Conservation (phyloP, 2,329 filamentous ascomycete species). For the Thielaviopsis musarum region DNA sequence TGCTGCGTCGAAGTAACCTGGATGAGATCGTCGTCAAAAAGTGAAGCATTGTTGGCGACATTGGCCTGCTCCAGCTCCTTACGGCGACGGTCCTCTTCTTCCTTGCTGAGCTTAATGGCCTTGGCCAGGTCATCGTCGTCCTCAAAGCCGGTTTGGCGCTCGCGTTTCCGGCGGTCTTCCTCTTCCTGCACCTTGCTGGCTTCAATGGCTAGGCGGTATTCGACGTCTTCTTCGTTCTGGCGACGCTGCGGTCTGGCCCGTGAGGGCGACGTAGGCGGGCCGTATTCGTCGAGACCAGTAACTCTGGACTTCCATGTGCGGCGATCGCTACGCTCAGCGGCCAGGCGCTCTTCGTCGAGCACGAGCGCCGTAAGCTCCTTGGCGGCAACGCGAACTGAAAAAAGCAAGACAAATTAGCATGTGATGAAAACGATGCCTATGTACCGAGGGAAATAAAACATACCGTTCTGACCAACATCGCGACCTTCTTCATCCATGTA, state of each 20-base stretch:
- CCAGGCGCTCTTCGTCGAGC: conserved; percentile 81
- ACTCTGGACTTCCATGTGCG: conserved; percentile 96
- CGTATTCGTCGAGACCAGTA: conserved; percentile 75
- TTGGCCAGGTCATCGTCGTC: conserved; percentile 83
- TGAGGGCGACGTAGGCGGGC: conserved; percentile 25
- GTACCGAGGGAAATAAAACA: background rate
- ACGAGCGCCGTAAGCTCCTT: conserved; percentile 90
- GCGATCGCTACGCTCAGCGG: conserved; percentile 76
- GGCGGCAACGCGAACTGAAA: conserved; percentile 73
- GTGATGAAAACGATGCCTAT: background rate
- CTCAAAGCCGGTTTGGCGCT: conserved; percentile 36
- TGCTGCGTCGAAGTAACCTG: conserved; percentile 36
- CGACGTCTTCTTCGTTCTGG: conserved; percentile 69
- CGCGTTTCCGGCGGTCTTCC: conserved; percentile 64
- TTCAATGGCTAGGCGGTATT: conserved; percentile 81
- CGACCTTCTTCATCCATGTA: conserved; percentile 90
- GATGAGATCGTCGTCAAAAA: conserved; percentile 69
- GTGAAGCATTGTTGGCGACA: conserved; percentile 61
- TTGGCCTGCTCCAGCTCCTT: conserved; percentile 51
- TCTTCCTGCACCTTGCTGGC: conserved; percentile 92
- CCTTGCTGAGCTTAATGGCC: conserved; percentile 84
- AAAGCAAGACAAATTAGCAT: conserved; percentile 13
- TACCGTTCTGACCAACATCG: conserved; percentile 94
- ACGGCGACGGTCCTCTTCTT: conserved; percentile 80
- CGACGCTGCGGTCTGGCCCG: conserved; percentile 30